Conservation (phyloP, 78 protist genomes). For the Dictyostelium purpureum region DNA sequence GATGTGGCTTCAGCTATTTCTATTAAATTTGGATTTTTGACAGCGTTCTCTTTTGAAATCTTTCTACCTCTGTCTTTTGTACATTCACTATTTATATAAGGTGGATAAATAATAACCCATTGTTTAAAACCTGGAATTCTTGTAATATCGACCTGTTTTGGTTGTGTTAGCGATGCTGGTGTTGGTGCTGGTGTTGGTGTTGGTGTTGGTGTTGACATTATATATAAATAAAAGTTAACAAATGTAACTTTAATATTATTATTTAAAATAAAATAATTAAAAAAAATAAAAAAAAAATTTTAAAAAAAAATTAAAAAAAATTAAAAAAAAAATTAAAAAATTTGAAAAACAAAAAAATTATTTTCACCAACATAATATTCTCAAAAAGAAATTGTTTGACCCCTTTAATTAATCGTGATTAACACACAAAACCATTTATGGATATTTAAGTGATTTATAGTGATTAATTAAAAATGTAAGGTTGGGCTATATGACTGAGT, state of each 20-base stretch:
- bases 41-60: conserved; percentile 26
- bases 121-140: conserved; percentile 37
- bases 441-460: too few species aligned
- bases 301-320: not conserved
- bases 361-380: not conserved
- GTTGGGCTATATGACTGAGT: too few species aligned
- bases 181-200: not conserved
- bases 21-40: conserved; percentile 45
- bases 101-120: conserved; percentile 50
- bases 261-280: not conserved
- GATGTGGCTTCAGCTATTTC: conserved; percentile 40
- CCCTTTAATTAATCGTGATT: too few species aligned
- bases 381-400: too few species aligned
- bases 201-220: not conserved
- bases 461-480: too few species aligned
- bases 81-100: conserved; percentile 23
- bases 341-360: not conserved
- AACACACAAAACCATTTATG: too few species aligned
- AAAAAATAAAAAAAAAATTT: not conserved
- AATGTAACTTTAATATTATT: too few species aligned
- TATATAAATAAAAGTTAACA: too few species aligned
- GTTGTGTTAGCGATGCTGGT: not conserved
- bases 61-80: conserved; percentile 63
- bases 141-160: not conserved
- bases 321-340: not conserved